Conservation (phyloP, 2,329 filamentous ascomycete genomes). For the Aspergillus novoparasiticus region DNA sequence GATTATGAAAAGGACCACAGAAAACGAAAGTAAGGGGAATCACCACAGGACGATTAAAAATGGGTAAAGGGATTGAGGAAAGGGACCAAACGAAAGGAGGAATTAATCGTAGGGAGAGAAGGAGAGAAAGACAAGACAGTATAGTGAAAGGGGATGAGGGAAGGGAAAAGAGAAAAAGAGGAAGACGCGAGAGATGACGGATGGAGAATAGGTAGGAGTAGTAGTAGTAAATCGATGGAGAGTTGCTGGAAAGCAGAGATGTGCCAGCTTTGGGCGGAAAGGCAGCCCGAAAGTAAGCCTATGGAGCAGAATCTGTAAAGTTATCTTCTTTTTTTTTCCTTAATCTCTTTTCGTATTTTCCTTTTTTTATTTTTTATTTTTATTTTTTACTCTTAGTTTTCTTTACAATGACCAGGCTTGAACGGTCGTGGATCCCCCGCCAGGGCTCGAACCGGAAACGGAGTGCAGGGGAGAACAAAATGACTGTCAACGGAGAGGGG, state of each 20-base stretch:
- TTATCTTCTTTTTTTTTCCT: slow-evolving; percentile 16
- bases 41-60: slow-evolving; percentile 16
- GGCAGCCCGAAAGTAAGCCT: slow-evolving; percentile 19
- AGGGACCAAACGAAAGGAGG: slow-evolving; percentile 25
- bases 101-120: slow-evolving; percentile 24
- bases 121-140: slow-evolving; percentile 17
- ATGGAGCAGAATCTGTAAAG: slow-evolving; percentile 13
- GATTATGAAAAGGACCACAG: slow-evolving; percentile 13
- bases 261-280: slow-evolving; percentile 21
- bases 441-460: slow-evolving; percentile 40
- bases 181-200: slow-evolving; percentile 16
- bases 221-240: neutral
- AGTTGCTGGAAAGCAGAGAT: slow-evolving; percentile 13
- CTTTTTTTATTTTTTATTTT: slow-evolving; percentile 13
- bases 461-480: slow-evolving; percentile 28
- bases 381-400: slow-evolving; percentile 13
- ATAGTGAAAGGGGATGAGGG: slow-evolving; percentile 21
- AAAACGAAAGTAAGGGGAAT: slow-evolving; percentile 24
- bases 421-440: slow-evolving; percentile 38
- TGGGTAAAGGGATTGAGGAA: slow-evolving; percentile 11
- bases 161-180: slow-evolving; percentile 17
- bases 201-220: slow-evolving; percentile 5
- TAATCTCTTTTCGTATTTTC: slow-evolving; percentile 13
- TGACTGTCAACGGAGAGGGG: slow-evolving; percentile 24
- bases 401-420: slow-evolving; percentile 18